Percentiles rank a stretch among this genome's conserved stretches.
These are phyloP conservation scores for Dionaea muscipula DNA, from an alignment of 179 eudicot genomes.

Conservation along the genomic window DNA sequence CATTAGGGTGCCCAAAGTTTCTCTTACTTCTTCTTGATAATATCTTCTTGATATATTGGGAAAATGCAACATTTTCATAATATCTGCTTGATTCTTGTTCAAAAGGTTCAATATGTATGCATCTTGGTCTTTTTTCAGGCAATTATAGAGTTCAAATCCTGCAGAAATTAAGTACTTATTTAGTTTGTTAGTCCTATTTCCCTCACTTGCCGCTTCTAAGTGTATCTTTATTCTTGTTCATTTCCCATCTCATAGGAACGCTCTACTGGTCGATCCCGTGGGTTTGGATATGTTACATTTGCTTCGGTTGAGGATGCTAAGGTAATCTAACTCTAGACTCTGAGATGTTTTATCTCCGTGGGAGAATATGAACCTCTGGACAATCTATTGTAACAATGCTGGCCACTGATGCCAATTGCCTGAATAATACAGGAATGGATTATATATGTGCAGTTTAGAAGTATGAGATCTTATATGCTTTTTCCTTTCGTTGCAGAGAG, in stretches of 20 bases:
- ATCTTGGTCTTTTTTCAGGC: too few relatives aligned
- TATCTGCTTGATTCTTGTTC: not conserved
- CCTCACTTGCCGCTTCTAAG: slow-evolving; percentile 5
- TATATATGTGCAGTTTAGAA: not conserved
- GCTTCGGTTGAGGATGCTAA: slow-evolving; percentile 70
- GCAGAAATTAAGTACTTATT: too few relatives aligned
- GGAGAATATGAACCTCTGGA: not conserved
- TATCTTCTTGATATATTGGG: too few relatives aligned
- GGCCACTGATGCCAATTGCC: too few relatives aligned
- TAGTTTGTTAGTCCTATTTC: too few relatives aligned
- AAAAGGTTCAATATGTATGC: too few relatives aligned
- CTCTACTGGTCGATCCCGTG: slow-evolving; percentile 84
- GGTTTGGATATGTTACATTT: slow-evolving; percentile 96
- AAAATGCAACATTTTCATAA: not conserved
- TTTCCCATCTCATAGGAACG: slow-evolving; percentile 46
- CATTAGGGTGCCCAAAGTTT: too few relatives aligned
- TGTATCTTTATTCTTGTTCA: not conserved
- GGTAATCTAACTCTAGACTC: slow-evolving; percentile 36
- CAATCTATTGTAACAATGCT: not conserved
- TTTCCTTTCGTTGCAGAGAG: slow-evolving; percentile 34
- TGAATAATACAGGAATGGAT: too few relatives aligned
- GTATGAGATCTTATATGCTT: not conserved
- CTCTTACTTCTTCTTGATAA: too few relatives aligned
- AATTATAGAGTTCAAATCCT: too few relatives aligned
- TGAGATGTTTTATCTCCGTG: not conserved